Evolutionary conservation across 495 filamentous ascomycete species (phyloP).

Genomic region (Hypoxylon rickii): DNA sequence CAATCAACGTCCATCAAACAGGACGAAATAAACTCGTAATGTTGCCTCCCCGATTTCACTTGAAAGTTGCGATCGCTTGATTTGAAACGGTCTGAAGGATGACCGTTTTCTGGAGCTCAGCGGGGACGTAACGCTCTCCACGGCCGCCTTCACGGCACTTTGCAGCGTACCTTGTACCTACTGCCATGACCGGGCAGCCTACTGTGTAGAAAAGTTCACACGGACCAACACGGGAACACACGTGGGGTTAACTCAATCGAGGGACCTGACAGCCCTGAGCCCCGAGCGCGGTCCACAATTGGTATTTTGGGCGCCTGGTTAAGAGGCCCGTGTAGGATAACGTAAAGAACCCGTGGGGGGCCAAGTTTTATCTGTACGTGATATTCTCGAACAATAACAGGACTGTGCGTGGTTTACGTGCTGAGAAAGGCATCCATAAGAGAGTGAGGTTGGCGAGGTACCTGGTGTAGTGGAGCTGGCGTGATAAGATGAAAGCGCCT

Average conservation of each 20-base stretch:
- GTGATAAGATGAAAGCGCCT: conserved; percentile 3
- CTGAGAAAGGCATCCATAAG: neutral
- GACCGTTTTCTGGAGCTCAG: conserved; percentile 65
- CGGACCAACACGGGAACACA: too few relatives aligned
- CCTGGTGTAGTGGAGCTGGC: conserved; percentile 16
- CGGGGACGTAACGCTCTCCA: conserved; percentile 60
- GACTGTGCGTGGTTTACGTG: too few relatives aligned
- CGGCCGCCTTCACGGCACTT: conserved; percentile 63
- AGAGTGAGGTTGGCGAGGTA: conserved; percentile 14
- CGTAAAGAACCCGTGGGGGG: too few relatives aligned
- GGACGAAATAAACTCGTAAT: neutral
- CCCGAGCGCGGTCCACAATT: conserved; percentile 42
- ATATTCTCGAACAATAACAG: conserved; percentile 10
- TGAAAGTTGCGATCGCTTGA: neutral
- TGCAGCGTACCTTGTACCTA: too few relatives aligned
- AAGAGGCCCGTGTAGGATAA: too few relatives aligned
- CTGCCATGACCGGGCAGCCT: conserved; percentile 46
- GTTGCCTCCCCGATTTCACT: neutral
- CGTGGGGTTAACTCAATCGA: conserved; percentile 51
- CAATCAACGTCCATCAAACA: too few relatives aligned
- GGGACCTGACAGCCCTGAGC: conserved; percentile 27
- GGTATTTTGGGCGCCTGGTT: too few relatives aligned
- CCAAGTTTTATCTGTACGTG: conserved; percentile 3
- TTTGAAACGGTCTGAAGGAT: conserved; percentile 31
- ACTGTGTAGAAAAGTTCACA: too few relatives aligned